These are phyloP conservation scores for Areca catechu DNA, from an alignment of 176 grass and related monocot genomes.

Conservation along the genomic window DNA sequence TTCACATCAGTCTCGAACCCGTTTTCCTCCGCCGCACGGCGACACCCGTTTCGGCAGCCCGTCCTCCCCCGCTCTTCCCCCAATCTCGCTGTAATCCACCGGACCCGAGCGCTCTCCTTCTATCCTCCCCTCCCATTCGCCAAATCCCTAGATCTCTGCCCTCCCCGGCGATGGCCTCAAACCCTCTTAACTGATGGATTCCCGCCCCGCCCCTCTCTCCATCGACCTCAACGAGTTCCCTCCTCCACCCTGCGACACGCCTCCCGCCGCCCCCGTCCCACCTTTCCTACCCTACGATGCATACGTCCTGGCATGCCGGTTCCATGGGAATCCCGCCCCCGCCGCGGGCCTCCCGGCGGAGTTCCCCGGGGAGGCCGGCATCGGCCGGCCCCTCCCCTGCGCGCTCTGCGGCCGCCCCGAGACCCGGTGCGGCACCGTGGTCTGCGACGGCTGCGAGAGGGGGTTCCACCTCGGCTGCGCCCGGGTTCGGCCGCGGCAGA, in stretches of 20 bases:
- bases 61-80: too few species aligned
- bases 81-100: too few species aligned
- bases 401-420: constrained; percentile 44
- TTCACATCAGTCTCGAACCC: too few species aligned
- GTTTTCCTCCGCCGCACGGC: too few species aligned
- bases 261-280: constrained; percentile 12
- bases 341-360: constrained; percentile 24
- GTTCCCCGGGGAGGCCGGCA: constrained; percentile 60
- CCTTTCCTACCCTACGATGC: constrained; percentile 28
- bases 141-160: too few species aligned
- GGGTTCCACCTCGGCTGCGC: constrained; percentile 81
- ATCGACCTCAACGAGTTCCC: constrained; percentile 97
- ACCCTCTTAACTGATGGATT: constrained; percentile 13
- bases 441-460: constrained; percentile 86
- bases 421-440: constrained; percentile 31
- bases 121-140: too few species aligned
- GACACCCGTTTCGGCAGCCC: too few species aligned
- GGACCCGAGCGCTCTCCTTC: too few species aligned
- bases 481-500: constrained; percentile 39
- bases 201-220: constrained; percentile 45
- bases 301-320: constrained; percentile 20
- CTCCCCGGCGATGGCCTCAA: too few species aligned
- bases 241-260: constrained; percentile 28
- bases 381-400: constrained; percentile 31
- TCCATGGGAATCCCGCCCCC: constrained; percentile 17